Evolutionary conservation across 208 protist species (phyloP), one percentile per base, ranked within the genome.

Genomic region (Trypanosoma platydactyli): DNA sequence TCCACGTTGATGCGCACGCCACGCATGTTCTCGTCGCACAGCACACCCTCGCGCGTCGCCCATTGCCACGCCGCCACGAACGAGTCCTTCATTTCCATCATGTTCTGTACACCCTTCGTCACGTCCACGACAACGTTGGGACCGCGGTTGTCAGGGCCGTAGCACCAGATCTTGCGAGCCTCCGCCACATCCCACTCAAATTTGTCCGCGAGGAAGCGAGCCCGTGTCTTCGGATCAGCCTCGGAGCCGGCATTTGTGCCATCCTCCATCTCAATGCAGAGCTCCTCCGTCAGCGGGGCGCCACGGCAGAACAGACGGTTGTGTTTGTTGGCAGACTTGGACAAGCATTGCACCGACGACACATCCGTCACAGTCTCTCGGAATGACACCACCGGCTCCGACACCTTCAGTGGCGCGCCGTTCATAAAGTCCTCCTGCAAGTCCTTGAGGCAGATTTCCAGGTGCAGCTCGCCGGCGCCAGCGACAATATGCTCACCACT

Each of bases 371-470:
- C 94, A 33, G 98, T 99, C 86, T 99, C 99, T 69, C 98, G 89
- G 94, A 98, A 99, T 29, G 97, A 98, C 54, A 99, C 98, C 42
- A 99, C 97, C 50, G 84, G 84, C 68, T 99, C 95, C 35, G 97
- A 98, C 61, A 97, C 96, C 57, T 83, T 97, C 66, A 99, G 80
- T 51, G 91, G 86, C 46, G 97, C 90, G 27, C 88, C 87, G 64
- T 92, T 91, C 84, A 95, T 97, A 73, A 95, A 99, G 67, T 99
- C 97, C 55, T 99, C 97, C 79, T 91, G 85, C 1, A 99, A 90
- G 94, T 99, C 99, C 84, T 99, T 99, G 50, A 99, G 74, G 88
- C 98, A 99, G 73, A 99, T 99, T 82, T 99, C 98, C 60, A 99
- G 86, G 76, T 99, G 98, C 27, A 99, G 94, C 89, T 99, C 99